Evolutionary conservation across 257 asterid species (phyloP).

Genomic region (Parsonsia alboflavescens): DNA sequence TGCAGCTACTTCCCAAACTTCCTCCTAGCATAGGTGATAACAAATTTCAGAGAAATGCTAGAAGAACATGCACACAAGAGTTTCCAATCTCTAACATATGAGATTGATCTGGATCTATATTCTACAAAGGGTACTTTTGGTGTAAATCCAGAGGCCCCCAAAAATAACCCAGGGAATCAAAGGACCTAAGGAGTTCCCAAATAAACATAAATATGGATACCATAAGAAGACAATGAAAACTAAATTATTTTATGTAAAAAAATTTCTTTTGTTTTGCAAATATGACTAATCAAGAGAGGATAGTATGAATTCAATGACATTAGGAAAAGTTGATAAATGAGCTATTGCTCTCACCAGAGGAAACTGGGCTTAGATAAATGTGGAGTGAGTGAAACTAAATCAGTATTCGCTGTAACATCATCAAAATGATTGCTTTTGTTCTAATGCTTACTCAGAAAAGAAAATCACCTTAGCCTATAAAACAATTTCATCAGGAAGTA

Average conservation of each 20-base stretch:
- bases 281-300: neutral
- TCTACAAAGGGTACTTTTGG: neutral
- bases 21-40: constrained; percentile 56
- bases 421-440: neutral
- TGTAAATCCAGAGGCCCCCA: neutral
- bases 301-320: neutral
- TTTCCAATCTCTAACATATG: neutral
- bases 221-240: neutral
- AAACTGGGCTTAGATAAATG: neutral
- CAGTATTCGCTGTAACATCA: neutral
- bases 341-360: neutral
- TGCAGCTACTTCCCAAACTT: constrained; percentile 99
- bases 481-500: neutral
- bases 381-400: neutral
- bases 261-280: neutral
- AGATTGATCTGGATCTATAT: neutral
- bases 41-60: constrained; percentile 20
- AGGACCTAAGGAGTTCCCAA: neutral
- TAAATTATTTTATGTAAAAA: neutral
- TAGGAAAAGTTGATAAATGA: neutral
- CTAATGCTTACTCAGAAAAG: too few species aligned
- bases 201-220: neutral
- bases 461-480: neutral
- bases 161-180: neutral
- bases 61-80: neutral